Evolutionary conservation across 192 early-diverging fungal species (phyloP).

Genomic region (Podila minutissima): DNA sequence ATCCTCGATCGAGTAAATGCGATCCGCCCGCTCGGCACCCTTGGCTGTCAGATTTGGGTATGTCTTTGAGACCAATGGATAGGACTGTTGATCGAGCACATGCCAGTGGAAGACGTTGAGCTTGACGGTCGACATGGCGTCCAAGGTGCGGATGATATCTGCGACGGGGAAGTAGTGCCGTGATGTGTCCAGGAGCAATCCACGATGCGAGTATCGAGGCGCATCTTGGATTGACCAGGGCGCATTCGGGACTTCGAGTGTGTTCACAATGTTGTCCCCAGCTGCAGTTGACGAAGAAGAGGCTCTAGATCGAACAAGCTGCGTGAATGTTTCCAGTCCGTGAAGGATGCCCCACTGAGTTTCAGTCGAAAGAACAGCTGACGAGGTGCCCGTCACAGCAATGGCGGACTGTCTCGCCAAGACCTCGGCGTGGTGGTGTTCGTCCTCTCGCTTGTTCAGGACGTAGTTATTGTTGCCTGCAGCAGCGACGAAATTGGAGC

Average conservation of each 20-base stretch:
- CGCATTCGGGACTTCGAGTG: slow-evolving; percentile 29
- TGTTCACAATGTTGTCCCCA: not conserved
- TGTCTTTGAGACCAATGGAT: slow-evolving; percentile 70
- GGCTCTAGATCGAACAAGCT: slow-evolving; percentile 14
- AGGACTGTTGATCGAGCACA: slow-evolving; percentile 76
- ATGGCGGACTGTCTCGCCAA: too few relatives aligned
- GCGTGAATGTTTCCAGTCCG: slow-evolving; percentile 30
- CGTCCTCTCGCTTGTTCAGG: not conserved
- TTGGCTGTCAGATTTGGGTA: slow-evolving; percentile 72
- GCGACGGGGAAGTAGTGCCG: slow-evolving; percentile 76
- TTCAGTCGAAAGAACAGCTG: slow-evolving; percentile 9
- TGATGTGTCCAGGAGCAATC: slow-evolving; percentile 78
- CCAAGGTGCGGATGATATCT: slow-evolving; percentile 73
- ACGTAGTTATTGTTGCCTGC: not conserved
- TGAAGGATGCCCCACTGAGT: slow-evolving; percentile 41
- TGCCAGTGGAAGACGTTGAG: slow-evolving; percentile 90
- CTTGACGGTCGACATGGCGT: slow-evolving; percentile 84
- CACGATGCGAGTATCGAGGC: slow-evolving; percentile 74
- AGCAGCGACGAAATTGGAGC: too few relatives aligned
- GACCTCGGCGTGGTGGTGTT: not conserved
- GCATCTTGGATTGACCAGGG: slow-evolving; percentile 64
- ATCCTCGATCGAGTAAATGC: slow-evolving; percentile 76
- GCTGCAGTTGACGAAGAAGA: not conserved
- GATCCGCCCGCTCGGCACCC: slow-evolving; percentile 70
- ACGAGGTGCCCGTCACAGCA: not conserved